A percentile compares a stretch with the other conserved stretches of the same genome.
These are phyloP conservation scores for Flaveria bidentis DNA, from an alignment of 129 eudicot species.

Conservation along the genomic window DNA sequence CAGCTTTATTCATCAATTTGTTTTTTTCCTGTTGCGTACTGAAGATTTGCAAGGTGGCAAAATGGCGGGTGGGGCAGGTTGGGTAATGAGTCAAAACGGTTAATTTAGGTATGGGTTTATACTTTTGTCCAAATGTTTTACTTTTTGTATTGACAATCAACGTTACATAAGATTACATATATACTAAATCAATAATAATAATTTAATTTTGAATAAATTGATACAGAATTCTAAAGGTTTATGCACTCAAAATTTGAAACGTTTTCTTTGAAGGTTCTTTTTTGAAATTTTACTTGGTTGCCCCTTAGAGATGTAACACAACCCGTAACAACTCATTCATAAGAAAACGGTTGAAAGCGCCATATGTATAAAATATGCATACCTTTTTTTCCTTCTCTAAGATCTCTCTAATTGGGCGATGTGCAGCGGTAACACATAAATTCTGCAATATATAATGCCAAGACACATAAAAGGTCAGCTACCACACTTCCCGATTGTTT, in stretches of 20 bases:
- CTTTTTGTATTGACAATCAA: background rate
- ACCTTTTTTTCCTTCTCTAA: slow-evolving; percentile 83
- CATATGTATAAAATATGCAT: background rate
- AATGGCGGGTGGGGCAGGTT: background rate
- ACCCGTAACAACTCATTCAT: background rate
- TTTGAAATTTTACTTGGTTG: background rate
- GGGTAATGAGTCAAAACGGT: background rate
- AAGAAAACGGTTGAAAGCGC: background rate
- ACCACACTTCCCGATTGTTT: background rate
- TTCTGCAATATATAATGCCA: slow-evolving; percentile 52
- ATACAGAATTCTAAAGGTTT: background rate
- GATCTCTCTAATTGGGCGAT: slow-evolving; percentile 83
- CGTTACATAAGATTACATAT: background rate
- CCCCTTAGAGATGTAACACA: background rate
- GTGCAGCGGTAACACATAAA: slow-evolving; percentile 94
- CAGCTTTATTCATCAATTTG: background rate
- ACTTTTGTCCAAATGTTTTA: background rate
- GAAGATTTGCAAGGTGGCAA: background rate
- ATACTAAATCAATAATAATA: background rate
- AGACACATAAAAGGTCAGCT: background rate
- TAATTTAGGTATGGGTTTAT: background rate
- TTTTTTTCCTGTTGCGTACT: background rate
- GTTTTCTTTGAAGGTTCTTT: background rate
- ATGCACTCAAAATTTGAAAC: background rate
- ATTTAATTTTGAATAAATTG: background rate